Evolutionary conservation across 768 basidiomycete species (phyloP), one percentile per base, ranked within the genome.

Genomic region (Boletus reticuloceps): DNA sequence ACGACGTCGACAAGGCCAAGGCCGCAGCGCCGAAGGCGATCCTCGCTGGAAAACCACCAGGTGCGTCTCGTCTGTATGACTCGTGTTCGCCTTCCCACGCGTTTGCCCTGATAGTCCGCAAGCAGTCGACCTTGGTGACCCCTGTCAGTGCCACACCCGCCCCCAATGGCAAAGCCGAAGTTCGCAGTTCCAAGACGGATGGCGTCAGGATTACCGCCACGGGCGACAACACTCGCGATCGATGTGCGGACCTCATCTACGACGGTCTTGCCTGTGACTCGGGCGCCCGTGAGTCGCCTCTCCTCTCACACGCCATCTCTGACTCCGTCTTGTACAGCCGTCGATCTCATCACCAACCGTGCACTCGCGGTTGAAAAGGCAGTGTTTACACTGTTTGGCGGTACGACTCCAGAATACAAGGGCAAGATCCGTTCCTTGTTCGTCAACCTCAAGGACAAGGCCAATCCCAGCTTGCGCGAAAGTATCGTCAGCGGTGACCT

Each of bases 381-480:
- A 2, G 85, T 92, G 1, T 71, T 78, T 48, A 62, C 62, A 41
- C 74, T 67, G 67, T 81, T 72, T 66, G 72, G 73, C 12, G 73
- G 74, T 19, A 76, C 79, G 1, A 82, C 72, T 0, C 66, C 75
- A 13, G 69, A 64, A 4, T 94, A 94, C 72, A 86, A 85, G 60
- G 71, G 75, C 62, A 97, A 91, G 70, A 90, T 98, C 58, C 86
- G 97, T 29, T 86, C 87, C 27, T 72, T 98, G 43, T 95, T 83
- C 67, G 87, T 96, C 62, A 98, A 98, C 71, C 79, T 99, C 63
- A 98, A 97, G 72, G 95, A 96, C 72, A 94, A 93, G 74, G 84
- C 86, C 62, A 99, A 99, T 71, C 94, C 94, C 16, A 79, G 80
- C 29, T 69, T 99, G 52, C 80, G 95, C 42, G 90, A 89, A 67